Evolutionary conservation across 495 filamentous ascomycete genomes (phyloP).

Genomic region (Saxispiralis lemnorum): DNA sequence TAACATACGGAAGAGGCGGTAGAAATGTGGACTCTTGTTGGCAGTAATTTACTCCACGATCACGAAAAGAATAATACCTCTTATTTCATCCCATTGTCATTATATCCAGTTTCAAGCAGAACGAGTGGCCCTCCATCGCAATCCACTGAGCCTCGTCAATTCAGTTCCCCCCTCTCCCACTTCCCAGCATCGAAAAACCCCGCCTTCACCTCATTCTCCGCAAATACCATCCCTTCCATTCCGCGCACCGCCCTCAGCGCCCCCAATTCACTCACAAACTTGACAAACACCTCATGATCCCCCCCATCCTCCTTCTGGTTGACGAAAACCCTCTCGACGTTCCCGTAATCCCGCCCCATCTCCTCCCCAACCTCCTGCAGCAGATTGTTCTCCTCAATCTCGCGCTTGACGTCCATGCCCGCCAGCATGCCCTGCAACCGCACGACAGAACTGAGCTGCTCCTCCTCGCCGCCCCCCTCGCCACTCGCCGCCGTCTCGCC

Average conservation of each 20-base stretch:
- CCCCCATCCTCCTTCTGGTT: conserved; percentile 33
- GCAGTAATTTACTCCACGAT: neutral
- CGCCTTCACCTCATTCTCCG: conserved; percentile 63
- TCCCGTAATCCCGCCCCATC: conserved; percentile 68
- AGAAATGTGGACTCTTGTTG: neutral
- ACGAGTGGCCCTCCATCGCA: too few species aligned
- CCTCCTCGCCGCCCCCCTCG: conserved; percentile 45
- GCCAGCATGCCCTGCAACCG: conserved; percentile 67
- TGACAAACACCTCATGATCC: conserved; percentile 62
- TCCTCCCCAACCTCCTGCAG: conserved; percentile 90
- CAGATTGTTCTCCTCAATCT: conserved; percentile 51
- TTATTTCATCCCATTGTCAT: neutral
- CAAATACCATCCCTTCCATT: conserved; percentile 67
- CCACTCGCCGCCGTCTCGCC: conserved; percentile 3
- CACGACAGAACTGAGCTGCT: conserved; percentile 60
- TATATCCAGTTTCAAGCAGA: neutral
- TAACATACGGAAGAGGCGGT: neutral
- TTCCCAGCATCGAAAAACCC: conserved; percentile 63
- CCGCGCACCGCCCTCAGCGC: conserved; percentile 82
- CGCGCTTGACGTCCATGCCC: conserved; percentile 53
- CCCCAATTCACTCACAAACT: conserved; percentile 65
- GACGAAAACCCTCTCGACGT: conserved; percentile 68
- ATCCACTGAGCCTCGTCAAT: conserved; percentile 8
- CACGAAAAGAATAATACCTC: neutral
- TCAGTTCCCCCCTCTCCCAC: conserved; percentile 57